phyloP scores from a whole-genome alignment of 2,329 filamentous ascomycete genomes.

The Clarireedia homoeocarpa region DNA sequence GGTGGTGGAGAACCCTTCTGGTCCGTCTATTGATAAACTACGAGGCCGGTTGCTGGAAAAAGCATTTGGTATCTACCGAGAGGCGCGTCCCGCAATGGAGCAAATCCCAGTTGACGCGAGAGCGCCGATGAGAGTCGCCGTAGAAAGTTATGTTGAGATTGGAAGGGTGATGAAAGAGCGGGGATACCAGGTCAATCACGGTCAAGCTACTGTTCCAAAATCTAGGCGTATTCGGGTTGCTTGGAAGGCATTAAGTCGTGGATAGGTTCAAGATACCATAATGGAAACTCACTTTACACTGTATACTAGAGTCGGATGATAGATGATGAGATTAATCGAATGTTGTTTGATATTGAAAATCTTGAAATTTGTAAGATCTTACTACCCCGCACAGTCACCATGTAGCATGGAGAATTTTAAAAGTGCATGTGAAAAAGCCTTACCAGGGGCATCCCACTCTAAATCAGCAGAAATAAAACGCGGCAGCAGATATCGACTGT shows the following conservation, averaged over 20 bases:
- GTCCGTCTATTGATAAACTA: constrained; percentile 40
- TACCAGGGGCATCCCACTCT: no score
- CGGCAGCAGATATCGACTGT: no score
- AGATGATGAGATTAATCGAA: no score
- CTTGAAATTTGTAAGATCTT: no score
- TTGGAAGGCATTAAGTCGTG: constrained; percentile 43
- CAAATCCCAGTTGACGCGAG: constrained; percentile 51
- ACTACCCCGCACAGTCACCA: no score
- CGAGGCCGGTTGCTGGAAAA: constrained; percentile 47
- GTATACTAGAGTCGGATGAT: no score
- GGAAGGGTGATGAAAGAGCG: constrained; percentile 47
- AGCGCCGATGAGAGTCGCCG: constrained; percentile 58
- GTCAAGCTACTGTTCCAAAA: constrained; percentile 38
- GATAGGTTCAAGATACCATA: constrained; percentile 5
- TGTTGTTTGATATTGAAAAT: no score
- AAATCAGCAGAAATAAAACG: no score
- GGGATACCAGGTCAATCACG: constrained; percentile 35
- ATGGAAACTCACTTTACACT: neutral
- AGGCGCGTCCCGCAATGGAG: constrained; percentile 49
- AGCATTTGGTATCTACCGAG: constrained; percentile 52
- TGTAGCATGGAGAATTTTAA: no score
- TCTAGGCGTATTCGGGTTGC: constrained; percentile 45
- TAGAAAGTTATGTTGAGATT: constrained; percentile 73
- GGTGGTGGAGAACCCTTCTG: constrained; percentile 44
- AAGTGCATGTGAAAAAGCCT: no score